phyloP scores from a whole-genome alignment of 768 basidiomycete genomes.

The Boletus insuetus region DNA sequence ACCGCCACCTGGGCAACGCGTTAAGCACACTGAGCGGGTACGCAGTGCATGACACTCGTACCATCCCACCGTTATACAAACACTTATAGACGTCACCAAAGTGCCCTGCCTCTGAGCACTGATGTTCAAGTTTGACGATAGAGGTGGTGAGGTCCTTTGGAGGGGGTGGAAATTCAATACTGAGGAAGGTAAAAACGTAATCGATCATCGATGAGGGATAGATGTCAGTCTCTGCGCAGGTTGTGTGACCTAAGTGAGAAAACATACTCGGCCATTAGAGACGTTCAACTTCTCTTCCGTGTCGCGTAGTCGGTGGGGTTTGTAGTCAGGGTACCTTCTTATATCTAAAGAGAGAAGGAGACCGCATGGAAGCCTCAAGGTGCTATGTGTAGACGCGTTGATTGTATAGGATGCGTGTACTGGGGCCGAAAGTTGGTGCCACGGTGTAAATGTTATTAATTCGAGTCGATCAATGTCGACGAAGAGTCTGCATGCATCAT shows the following conservation, averaged over 20 bases:
- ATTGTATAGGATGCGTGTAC: no score
- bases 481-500: no score
- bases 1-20: not conserved
- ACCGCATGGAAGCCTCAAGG: not conserved
- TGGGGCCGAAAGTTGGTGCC: no score
- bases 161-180: not conserved
- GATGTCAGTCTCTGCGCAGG: not conserved
- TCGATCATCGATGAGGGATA: not conserved
- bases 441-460: no score
- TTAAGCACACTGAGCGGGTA: not conserved
- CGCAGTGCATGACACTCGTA: not conserved
- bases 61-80: not conserved
- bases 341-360: not conserved
- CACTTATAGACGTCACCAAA: conserved; percentile 1
- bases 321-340: not conserved
- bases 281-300: no score
- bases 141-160: not conserved
- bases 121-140: not conserved
- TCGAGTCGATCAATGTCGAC: no score
- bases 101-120: not conserved
- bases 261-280: no score
- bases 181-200: not conserved
- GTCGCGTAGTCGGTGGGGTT: no score
- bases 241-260: no score
- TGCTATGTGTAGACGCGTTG: not conserved